Evolutionary conservation across 192 early-diverging fungal genomes (phyloP), one percentile per base, ranked within the genome.

Genomic region (Dispira parvispora): DNA sequence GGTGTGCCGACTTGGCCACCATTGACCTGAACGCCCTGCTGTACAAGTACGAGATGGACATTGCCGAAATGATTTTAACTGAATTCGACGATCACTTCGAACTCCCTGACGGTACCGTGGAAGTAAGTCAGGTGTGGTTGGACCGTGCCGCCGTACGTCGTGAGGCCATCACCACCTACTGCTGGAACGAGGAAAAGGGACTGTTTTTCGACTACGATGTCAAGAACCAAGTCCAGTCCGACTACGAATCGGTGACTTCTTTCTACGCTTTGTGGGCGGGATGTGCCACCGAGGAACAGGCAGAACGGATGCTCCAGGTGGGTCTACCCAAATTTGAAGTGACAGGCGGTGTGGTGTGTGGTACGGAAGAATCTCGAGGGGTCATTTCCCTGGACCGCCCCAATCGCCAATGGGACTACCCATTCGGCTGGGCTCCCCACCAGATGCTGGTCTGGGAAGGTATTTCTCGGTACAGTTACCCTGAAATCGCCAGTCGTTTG

Each of bases 351-450:
- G 67, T 99, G 6, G 92, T 99, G 3, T 86, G 86, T 43, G 91
- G 94, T 12, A 99, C 92, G 10, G 90, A 92, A 68, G 78, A 80
- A 64, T 95, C 91, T 28, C 82, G 96, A 26, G 96, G 96, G 11
- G 26, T 63, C 10, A 86, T 91, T 47, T 74, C 83, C 11, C 69
- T 94, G 16, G 81, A 88, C 46, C 75, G 96, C 21, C 94, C 94
- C 43, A 90, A 91, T 67, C 81, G 94, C 25, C 96, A 99, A 67
- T 97, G 94, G 94, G 95, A 95, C 69, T 91, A 80, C 53, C 88
- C 85, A 3, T 88, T 85, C 63, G 89, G 96, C 9, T 97, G 96
- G 96, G 92, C 94, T n/a, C 96, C 96, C 47, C 96, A 99, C 73
- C 96, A 99, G 72, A 99, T 99, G 21, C 80, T 99, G 68, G 88